phyloP scores from a whole-genome alignment of 192 early-diverging fungal genomes.

The Jimgerdemannia lactiflua region DNA sequence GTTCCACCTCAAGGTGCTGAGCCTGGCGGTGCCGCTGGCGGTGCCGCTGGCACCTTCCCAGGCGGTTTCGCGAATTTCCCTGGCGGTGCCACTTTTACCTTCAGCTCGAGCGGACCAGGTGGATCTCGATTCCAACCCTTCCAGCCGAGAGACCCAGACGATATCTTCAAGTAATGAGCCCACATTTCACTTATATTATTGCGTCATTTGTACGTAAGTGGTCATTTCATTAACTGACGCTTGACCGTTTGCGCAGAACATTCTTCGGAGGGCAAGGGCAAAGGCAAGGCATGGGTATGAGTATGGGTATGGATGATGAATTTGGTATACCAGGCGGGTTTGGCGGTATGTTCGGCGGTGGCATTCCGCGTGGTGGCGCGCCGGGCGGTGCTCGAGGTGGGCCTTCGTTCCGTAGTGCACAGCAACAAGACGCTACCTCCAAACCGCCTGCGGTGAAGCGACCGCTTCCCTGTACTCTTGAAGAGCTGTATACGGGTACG shows the following conservation, averaged over 20 bases:
- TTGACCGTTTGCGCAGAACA: no score
- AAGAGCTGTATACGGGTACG: conserved; percentile 87
- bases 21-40: conserved; percentile 46
- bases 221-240: no score
- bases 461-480: conserved; percentile 75
- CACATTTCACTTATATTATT: no score
- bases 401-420: conserved; percentile 10
- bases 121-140: conserved; percentile 69
- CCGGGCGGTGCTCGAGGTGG: conserved; percentile 25
- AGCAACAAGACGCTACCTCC: conserved; percentile 22
- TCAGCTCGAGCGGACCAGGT: conserved; percentile 51
- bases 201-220: no score
- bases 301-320: conserved; percentile 47
- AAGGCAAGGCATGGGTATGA: conserved; percentile 32
- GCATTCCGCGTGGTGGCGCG: conserved; percentile 41
- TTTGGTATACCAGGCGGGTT: conserved; percentile 26
- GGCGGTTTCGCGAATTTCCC: conserved; percentile 56
- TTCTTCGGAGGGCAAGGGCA: no score
- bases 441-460: conserved; percentile 67
- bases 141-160: conserved; percentile 79
- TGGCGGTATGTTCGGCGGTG: conserved; percentile 41
- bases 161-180: conserved; percentile 72
- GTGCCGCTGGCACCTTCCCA: conserved; percentile 51
- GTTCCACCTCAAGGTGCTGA: conserved; percentile 53
- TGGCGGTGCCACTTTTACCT: conserved; percentile 66